Base-by-base conservation (phyloP, 768 basidiomycete genomes). In the Pulveroboletus ravenelii region DNA sequence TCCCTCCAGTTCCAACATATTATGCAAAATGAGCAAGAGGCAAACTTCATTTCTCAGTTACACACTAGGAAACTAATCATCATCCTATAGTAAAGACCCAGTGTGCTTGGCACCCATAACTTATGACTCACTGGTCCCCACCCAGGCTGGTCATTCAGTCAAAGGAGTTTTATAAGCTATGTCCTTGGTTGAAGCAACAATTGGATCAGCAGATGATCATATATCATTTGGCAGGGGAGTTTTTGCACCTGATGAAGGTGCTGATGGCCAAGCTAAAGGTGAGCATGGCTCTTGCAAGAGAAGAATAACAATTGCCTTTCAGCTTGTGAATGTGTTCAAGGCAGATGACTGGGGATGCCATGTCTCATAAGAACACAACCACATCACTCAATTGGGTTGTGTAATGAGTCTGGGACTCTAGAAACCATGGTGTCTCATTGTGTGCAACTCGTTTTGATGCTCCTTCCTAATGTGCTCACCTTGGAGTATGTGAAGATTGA, bases 181-280 rank as follows among this genome's bases (percentile, higher is more conserved):
- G 83, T 57, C 66, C 68, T 0, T 63, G 64, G 0, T 59, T 84
- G 6, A 79, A 76, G 59, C 65, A 61, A 40, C 66, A 67, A 9
- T 68, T 84, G 12, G 77, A 81, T 56, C 64, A 67, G 36, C 80
- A 82, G 52, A 52, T 56, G 3, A 57, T 74, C 8, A 79, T 79
- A 0, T 79, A 83, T 55, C 62, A 65, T 5, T 68, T 72, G 0
- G 82, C 78, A 0, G 75, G 76, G 25, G 72, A 78, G 47, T 84
- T 84, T 56, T 62, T 83, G 15, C 74, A 75, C 34, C 74, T 76
- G 0, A 64, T 84, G 56, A 84, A 84, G 63, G 78, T 78, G 0
- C 54, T 84, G 42, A 84, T 84, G 81, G 82, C 82, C 6, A 84
- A 84, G 52, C 64, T 84, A 47, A 83, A 82, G 73, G 82, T 78